These are phyloP conservation scores for Lasiosphaeriaceae sp. DNA, from an alignment of 495 filamentous ascomycete genomes.

Conservation along the genomic window DNA sequence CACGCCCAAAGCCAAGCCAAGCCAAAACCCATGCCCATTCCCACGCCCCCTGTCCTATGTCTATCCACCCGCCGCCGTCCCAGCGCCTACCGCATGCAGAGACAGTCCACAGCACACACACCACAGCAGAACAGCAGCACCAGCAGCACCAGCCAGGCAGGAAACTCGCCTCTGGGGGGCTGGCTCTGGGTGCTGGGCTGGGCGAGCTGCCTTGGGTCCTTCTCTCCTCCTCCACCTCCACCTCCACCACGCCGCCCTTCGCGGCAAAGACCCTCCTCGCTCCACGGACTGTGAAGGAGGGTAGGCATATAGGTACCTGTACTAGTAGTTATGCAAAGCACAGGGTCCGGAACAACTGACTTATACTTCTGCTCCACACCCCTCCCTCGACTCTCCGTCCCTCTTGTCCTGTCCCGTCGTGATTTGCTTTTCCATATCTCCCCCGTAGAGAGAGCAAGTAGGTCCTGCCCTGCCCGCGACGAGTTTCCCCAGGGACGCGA, in stretches of 20 bases:
- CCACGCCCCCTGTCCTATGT: slow-evolving; percentile 7
- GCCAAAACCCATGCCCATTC: too few relatives aligned
- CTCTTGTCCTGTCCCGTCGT: slow-evolving; percentile 8
- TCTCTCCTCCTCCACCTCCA: background rate
- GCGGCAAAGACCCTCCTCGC: background rate
- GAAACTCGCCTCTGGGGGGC: background rate
- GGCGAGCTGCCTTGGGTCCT: background rate
- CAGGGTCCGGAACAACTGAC: background rate
- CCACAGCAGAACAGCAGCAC: background rate
- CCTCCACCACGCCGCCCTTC: background rate
- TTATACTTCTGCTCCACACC: slow-evolving; percentile 4
- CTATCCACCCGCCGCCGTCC: slow-evolving; percentile 5
- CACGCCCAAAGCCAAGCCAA: background rate
- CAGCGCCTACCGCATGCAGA: slow-evolving; percentile 10
- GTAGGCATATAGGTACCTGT: background rate
- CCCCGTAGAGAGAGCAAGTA: background rate
- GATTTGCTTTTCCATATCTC: slow-evolving; percentile 7
- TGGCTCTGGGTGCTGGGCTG: background rate
- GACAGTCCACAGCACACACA: too few relatives aligned
- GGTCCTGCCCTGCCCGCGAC: slow-evolving; percentile 1
- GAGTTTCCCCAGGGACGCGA: slow-evolving; percentile 6
- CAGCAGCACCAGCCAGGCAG: background rate
- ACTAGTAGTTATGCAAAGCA: background rate
- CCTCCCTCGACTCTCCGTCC: slow-evolving; percentile 2
- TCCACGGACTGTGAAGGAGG: background rate